Conservation (phyloP, 208 protist species). For the Strigomonas culicis region DNA sequence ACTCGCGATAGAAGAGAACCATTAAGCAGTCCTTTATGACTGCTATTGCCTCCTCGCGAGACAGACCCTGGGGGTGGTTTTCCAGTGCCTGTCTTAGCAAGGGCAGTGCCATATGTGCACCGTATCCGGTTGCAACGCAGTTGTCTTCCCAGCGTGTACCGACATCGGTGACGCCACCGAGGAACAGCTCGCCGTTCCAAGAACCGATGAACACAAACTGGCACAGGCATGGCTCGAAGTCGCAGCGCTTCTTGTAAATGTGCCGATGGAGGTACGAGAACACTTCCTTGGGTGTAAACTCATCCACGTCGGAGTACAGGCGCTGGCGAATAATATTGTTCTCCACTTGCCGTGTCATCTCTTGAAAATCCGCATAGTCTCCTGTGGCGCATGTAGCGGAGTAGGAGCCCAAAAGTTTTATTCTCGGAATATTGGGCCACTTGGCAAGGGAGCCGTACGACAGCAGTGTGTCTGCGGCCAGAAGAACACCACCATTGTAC, state of each 20-base stretch:
- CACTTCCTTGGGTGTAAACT: slow-evolving; percentile 82
- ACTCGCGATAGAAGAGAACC: slow-evolving; percentile 97
- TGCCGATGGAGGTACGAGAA: slow-evolving; percentile 92
- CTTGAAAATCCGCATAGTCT: slow-evolving; percentile 97
- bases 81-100: slow-evolving; percentile 91
- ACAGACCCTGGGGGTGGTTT: slow-evolving; percentile 63
- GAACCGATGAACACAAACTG: slow-evolving; percentile 93
- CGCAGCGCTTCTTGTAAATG: slow-evolving; percentile 93
- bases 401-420: slow-evolving; percentile 84
- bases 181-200: slow-evolving; percentile 84
- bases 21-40: slow-evolving; percentile 91
- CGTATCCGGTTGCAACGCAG: slow-evolving; percentile 94
- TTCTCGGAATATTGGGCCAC: slow-evolving; percentile 91
- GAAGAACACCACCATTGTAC: slow-evolving; percentile 96
- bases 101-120: slow-evolving; percentile 93
- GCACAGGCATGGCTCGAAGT: slow-evolving; percentile 97
- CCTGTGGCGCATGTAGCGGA: slow-evolving; percentile 92
- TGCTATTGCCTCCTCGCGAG: slow-evolving; percentile 78
- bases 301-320: slow-evolving; percentile 76
- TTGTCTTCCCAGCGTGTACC: slow-evolving; percentile 94
- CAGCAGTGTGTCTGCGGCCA: slow-evolving; percentile 95
- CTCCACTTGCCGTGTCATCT: slow-evolving; percentile 72
- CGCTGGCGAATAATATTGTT: slow-evolving; percentile 73
- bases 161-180: slow-evolving; percentile 94
- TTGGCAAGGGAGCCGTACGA: slow-evolving; percentile 97